These are phyloP conservation scores for Raddia guianensis DNA, from an alignment of 176 grass and related monocot species.

Conservation along the genomic window DNA sequence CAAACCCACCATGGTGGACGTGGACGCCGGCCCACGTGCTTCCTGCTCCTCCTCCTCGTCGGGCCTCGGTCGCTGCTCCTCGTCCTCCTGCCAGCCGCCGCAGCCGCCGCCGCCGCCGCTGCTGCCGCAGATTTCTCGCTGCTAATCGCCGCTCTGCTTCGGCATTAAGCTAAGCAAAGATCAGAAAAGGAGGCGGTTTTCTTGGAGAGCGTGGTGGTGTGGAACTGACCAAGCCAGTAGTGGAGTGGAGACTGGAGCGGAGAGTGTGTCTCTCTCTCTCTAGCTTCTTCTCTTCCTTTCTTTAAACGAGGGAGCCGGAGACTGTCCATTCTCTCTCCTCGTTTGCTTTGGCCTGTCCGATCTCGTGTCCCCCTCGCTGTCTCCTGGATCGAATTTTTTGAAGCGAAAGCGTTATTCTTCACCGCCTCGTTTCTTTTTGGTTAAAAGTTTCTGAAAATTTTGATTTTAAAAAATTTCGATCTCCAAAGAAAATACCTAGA, in stretches of 20 bases:
- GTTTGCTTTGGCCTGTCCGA: background rate
- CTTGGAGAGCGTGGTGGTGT: background rate
- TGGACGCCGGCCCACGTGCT: background rate
- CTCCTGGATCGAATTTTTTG: background rate
- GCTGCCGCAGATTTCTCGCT: background rate
- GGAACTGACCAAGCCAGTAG: slow-evolving; percentile 10
- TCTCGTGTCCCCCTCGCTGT: background rate
- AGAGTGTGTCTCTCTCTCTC: background rate
- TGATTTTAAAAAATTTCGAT: too few relatives aligned
- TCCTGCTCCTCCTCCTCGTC: background rate
- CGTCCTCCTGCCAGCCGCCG: background rate
- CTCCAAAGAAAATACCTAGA: too few relatives aligned
- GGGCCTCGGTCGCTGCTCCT: too few relatives aligned
- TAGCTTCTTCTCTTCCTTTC: background rate
- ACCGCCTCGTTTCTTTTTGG: too few relatives aligned
- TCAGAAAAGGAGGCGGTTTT: background rate
- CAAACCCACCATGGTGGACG: slow-evolving; percentile 27
- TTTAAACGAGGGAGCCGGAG: too few relatives aligned
- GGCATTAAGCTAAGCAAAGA: background rate
- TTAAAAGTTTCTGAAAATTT: too few relatives aligned
- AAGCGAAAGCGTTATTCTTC: too few relatives aligned
- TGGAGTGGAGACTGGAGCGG: background rate
- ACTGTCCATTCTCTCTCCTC: background rate
- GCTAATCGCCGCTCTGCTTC: background rate
- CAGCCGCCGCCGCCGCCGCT: background rate